A percentile compares a stretch with the other conserved stretches of the same genome.
These are phyloP conservation scores for Cinchona pubescens DNA, from an alignment of 257 asterid species.

Conservation along the genomic window DNA sequence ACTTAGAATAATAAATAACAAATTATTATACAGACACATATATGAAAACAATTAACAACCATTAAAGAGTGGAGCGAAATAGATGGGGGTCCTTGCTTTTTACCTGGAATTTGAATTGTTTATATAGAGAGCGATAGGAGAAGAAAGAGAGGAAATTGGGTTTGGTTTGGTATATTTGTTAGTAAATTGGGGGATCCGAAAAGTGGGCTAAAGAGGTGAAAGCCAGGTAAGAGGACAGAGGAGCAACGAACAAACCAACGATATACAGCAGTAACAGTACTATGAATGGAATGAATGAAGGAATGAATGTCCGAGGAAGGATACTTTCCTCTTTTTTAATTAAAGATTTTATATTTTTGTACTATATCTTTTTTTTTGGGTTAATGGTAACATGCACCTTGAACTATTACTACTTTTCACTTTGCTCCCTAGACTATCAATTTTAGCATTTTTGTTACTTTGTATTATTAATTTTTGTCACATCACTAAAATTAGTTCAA, in stretches of 20 bases:
- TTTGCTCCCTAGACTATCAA: too few species aligned
- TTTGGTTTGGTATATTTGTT: neutral
- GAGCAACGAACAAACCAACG: neutral
- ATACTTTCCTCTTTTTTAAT: too few species aligned
- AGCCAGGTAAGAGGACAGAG: neutral
- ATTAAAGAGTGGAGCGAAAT: conserved; percentile 5
- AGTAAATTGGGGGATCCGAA: neutral
- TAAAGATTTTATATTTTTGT: neutral
- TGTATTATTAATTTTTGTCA: too few species aligned
- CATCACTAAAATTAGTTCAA: too few species aligned
- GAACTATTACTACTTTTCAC: too few species aligned
- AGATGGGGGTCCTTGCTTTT: neutral
- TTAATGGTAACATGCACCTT: too few species aligned
- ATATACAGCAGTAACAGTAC: neutral
- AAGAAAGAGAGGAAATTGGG: neutral
- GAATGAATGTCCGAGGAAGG: neutral
- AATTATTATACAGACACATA: neutral
- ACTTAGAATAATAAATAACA: neutral
- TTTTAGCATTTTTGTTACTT: too few species aligned
- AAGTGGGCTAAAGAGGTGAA: neutral
- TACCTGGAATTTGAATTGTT: conserved; percentile 18
- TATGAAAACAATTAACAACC: neutral
- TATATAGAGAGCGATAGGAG: neutral
- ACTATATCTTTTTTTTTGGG: too few species aligned
- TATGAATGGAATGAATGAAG: neutral